phyloP scores from a whole-genome alignment of 306 rosid species.

The Coriaria nepalensis region DNA sequence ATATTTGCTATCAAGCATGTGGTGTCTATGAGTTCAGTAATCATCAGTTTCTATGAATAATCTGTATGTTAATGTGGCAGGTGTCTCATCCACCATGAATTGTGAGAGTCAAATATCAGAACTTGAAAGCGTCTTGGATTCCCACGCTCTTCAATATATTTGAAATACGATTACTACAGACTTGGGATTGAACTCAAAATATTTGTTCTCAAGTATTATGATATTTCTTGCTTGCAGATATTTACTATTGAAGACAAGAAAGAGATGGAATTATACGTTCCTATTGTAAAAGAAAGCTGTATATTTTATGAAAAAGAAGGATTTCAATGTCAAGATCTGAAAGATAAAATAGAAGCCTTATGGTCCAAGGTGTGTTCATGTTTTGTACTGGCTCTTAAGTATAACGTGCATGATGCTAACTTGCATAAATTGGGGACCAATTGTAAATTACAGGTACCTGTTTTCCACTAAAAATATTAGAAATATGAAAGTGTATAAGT shows the following conservation, averaged over 20 bases:
- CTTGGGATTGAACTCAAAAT: slow-evolving; percentile 7
- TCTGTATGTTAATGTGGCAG: slow-evolving; percentile 21
- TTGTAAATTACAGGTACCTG: slow-evolving; percentile 54
- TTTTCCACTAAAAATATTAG: not conserved
- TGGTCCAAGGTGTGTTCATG: slow-evolving; percentile 48
- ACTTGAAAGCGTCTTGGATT: slow-evolving; percentile 68
- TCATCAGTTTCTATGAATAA: not conserved
- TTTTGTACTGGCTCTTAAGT: slow-evolving; percentile 3
- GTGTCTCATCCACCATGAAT: slow-evolving; percentile 51
- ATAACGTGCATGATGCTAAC: slow-evolving; percentile 37
- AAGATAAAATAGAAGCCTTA: slow-evolving; percentile 53
- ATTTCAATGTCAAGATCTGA: slow-evolving; percentile 36
- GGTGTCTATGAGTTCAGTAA: slow-evolving; percentile 4
- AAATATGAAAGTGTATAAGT: not conserved
- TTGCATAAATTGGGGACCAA: slow-evolving; percentile 57
- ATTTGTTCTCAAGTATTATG: not conserved
- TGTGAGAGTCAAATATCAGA: slow-evolving; percentile 66
- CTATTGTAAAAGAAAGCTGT: slow-evolving; percentile 52
- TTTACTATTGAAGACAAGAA: slow-evolving; percentile 53
- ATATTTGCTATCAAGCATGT: not conserved
- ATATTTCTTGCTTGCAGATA: slow-evolving; percentile 31
- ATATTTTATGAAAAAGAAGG: slow-evolving; percentile 43
- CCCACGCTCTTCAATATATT: slow-evolving; percentile 34
- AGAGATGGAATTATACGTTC: slow-evolving; percentile 43
- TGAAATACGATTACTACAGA: slow-evolving; percentile 5